phyloP scores from a whole-genome alignment of 2,329 filamentous ascomycete species.

The Penicillium sp. region DNA sequence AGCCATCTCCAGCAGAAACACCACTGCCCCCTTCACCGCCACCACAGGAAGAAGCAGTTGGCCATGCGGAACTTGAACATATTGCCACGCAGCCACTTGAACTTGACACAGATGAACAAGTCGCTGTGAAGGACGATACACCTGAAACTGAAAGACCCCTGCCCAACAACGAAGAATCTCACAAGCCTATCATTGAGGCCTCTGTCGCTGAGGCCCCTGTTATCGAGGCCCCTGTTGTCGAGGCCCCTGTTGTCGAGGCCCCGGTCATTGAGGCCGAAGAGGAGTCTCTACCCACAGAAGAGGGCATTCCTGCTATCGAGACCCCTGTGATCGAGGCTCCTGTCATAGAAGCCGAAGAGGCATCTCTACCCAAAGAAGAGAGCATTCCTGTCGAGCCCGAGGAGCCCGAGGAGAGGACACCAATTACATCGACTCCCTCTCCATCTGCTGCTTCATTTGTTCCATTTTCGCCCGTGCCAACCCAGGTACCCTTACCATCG shows the following conservation, averaged over 20 bases:
- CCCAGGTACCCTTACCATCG: constrained; percentile 30
- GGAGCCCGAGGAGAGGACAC: constrained; percentile 17
- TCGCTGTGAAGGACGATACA: constrained; percentile 20
- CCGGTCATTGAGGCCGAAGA: background rate
- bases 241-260: no score
- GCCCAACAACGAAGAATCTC: constrained; percentile 11
- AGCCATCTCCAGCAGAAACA: background rate
- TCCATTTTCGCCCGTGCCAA: constrained; percentile 24
- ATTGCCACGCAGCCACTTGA: constrained; percentile 6
- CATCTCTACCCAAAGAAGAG: constrained; percentile 1
- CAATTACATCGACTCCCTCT: constrained; percentile 21
- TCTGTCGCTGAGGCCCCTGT: background rate
- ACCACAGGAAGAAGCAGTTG: background rate
- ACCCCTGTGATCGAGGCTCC: background rate
- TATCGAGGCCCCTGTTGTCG: background rate
- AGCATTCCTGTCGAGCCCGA: background rate
- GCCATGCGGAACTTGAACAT: background rate
- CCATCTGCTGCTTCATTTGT: constrained; percentile 24
- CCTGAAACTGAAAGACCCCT: constrained; percentile 11
- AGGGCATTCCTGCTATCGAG: background rate
- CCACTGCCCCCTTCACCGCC: background rate
- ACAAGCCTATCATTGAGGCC: constrained; percentile 4
- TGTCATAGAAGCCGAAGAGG: background rate
- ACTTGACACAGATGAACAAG: constrained; percentile 14
- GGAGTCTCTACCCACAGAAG: background rate